Percentiles rank a stretch among this genome's conserved stretches.
phyloP scores from a whole-genome alignment of 2,329 filamentous ascomycete species.

The Phialocephala subalpina region DNA sequence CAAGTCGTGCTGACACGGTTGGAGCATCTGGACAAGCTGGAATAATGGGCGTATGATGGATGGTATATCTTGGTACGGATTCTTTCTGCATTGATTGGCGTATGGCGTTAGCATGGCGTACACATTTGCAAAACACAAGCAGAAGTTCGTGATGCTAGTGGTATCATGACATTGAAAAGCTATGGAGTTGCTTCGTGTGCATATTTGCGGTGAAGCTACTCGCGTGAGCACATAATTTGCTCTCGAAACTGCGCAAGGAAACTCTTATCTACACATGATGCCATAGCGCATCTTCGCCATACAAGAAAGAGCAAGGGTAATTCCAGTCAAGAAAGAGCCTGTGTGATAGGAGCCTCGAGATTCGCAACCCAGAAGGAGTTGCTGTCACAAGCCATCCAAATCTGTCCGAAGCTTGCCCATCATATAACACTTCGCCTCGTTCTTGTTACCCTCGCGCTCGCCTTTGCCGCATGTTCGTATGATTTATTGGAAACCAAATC shows the following conservation, averaged over 20 bases:
- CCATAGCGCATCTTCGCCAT: background rate
- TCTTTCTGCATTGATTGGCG: conserved; percentile 22
- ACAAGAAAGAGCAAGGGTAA: background rate
- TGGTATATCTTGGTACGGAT: background rate
- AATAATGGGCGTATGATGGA: conserved; percentile 56
- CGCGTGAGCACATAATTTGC: background rate
- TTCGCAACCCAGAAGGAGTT: background rate
- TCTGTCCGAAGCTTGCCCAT: background rate
- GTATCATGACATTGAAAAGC: background rate
- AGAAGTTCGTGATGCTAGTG: background rate
- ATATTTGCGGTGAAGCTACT: background rate
- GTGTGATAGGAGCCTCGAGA: background rate
- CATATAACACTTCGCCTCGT: background rate
- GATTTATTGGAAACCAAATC: background rate
- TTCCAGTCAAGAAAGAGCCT: background rate
- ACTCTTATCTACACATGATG: background rate
- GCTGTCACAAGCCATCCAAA: background rate
- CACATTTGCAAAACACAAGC: background rate
- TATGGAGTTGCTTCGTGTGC: background rate
- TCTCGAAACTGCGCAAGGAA: background rate
- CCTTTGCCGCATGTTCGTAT: background rate
- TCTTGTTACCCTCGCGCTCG: background rate
- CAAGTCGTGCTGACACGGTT: conserved; percentile 94
- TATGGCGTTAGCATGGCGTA: conserved; percentile 12
- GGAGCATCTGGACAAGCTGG: conserved; percentile 95